These are phyloP conservation scores for Colletotrichum zoysiae DNA, from an alignment of 2,329 filamentous ascomycete genomes.

Conservation along the genomic window DNA sequence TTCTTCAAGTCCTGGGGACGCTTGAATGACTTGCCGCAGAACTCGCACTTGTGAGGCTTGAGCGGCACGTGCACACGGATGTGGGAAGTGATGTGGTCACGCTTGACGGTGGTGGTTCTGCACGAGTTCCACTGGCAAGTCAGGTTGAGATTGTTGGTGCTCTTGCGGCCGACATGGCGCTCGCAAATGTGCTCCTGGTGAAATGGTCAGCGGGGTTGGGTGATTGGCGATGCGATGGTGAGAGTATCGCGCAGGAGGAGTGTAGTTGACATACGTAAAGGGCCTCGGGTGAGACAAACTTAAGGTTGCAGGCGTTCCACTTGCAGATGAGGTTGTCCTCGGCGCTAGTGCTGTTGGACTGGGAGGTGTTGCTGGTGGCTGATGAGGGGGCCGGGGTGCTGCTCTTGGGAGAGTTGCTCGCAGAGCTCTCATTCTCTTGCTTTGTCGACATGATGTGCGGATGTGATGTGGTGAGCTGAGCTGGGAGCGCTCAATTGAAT, in stretches of 20 bases:
- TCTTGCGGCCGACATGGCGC: constrained; percentile 97
- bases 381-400: constrained; percentile 66
- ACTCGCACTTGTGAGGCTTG: constrained; percentile 99
- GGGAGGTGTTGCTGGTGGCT: constrained; percentile 60
- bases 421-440: constrained; percentile 50
- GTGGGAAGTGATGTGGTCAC: constrained; percentile 98
- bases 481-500: constrained; percentile 12
- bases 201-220: constrained; percentile 3
- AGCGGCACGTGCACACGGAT: constrained; percentile 98
- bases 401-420: constrained; percentile 63
- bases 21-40: constrained; percentile 99
- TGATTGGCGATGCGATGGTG: too few species aligned
- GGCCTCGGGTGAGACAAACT: constrained; percentile 68
- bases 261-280: constrained; percentile 70
- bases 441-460: constrained; percentile 43
- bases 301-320: constrained; percentile 71
- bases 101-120: constrained; percentile 96
- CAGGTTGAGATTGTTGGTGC: constrained; percentile 97
- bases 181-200: constrained; percentile 95
- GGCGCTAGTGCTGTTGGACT: constrained; percentile 49
- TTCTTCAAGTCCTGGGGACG: constrained; percentile 99
- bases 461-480: constrained; percentile 22
- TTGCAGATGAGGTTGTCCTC: constrained; percentile 71
- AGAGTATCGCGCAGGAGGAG: background rate
- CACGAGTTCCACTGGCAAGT: constrained; percentile 98